Conservation (phyloP, 345 rosid genomes). For the Eucalyptus virginea region DNA sequence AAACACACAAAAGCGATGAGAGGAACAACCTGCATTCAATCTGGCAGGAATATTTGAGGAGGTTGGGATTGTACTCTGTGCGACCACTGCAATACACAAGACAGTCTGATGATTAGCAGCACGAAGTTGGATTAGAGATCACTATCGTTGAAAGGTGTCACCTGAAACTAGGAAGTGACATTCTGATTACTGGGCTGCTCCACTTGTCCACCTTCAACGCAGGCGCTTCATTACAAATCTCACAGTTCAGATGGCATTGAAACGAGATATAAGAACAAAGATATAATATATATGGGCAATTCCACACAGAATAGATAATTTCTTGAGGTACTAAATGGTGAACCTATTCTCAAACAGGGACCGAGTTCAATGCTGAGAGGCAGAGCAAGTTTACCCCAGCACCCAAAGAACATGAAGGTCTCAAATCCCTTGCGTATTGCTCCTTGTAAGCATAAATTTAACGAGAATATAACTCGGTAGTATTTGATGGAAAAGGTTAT, state of each 20-base stretch:
- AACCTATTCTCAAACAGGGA: not conserved
- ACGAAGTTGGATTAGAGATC: not conserved
- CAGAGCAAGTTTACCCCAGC: not conserved
- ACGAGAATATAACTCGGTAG: not conserved
- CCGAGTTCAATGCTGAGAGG: not conserved
- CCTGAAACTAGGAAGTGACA: conserved; percentile 96
- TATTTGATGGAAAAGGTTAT: not conserved
- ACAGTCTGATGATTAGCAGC: not conserved
- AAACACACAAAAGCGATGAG: not conserved
- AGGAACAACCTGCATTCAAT: conserved; percentile 68
- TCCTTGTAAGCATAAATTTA: not conserved
- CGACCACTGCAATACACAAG: conserved; percentile 52
- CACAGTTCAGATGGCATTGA: not conserved
- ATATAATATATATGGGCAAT: not conserved
- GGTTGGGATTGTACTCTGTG: conserved; percentile 48
- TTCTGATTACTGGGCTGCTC: conserved; percentile 57
- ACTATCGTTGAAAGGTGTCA: not conserved
- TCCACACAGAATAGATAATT: not conserved
- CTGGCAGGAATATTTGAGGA: conserved; percentile 76
- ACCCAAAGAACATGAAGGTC: not conserved
- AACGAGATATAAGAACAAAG: not conserved
- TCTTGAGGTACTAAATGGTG: not conserved
- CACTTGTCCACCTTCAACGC: conserved; percentile 18
- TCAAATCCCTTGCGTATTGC: not conserved
- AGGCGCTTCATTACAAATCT: conserved; percentile 18